Conservation (phyloP, 1,284 basidiomycete species). For the Apiotrichum brassicae region DNA sequence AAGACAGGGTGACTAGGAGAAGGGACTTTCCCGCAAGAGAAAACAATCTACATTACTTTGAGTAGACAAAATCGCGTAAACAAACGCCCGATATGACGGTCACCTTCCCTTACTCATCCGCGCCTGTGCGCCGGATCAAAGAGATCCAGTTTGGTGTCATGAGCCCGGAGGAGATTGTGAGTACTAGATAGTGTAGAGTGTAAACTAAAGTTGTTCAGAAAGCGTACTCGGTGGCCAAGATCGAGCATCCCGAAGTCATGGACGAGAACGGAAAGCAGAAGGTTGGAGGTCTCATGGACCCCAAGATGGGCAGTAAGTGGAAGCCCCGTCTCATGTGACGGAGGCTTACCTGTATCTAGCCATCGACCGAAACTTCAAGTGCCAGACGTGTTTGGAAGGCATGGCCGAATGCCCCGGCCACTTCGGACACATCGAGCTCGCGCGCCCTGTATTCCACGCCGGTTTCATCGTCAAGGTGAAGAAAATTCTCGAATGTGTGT, state of each 20-base stretch:
- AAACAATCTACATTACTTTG: not conserved
- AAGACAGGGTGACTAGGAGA: too few relatives aligned
- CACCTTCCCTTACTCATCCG: slow-evolving; percentile 70
- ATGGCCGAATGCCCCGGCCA: slow-evolving; percentile 98
- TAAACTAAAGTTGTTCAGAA: slow-evolving; percentile 55
- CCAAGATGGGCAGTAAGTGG: slow-evolving; percentile 75
- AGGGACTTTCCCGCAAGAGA: not conserved
- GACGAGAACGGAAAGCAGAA: slow-evolving; percentile 90
- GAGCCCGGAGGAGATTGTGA: slow-evolving; percentile 98
- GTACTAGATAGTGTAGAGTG: slow-evolving; percentile 42
- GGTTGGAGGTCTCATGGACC: slow-evolving; percentile 92
- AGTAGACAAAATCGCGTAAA: slow-evolving; percentile 1
- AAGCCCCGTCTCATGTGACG: slow-evolving; percentile 19
- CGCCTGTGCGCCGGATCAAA: slow-evolving; percentile 86
- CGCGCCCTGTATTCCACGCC: slow-evolving; percentile 92
- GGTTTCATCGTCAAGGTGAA: slow-evolving; percentile 99
- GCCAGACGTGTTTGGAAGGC: slow-evolving; percentile 97
- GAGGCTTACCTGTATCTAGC: slow-evolving; percentile 43
- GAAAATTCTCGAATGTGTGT: slow-evolving; percentile 98
- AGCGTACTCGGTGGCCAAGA: slow-evolving; percentile 96
- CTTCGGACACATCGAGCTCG: slow-evolving; percentile 97
- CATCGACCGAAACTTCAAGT: slow-evolving; percentile 99
- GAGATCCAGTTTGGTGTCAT: slow-evolving; percentile 99
- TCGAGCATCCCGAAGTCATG: slow-evolving; percentile 97
- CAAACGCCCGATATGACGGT: slow-evolving; percentile 34